Base-by-base conservation (phyloP, 2,329 filamentous ascomycete species). In the Colletotrichum liaoningense region DNA sequence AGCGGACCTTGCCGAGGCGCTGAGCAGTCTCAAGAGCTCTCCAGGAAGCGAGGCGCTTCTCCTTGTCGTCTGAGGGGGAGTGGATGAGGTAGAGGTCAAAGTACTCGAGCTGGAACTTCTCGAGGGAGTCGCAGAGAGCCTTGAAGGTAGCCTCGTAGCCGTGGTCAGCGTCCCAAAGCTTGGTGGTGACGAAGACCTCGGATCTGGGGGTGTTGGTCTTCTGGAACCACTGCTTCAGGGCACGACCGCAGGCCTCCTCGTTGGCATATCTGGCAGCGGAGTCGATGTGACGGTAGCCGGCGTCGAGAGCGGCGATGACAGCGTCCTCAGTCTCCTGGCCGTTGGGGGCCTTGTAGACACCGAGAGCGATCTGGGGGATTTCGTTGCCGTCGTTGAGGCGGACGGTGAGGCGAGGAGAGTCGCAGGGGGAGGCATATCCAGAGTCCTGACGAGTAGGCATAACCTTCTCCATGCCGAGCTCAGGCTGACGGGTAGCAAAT, bases 11-110 rank as follows among this genome's bases (percentile, higher is more conserved):
- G 77, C 86, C 85, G 8, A 75, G 65, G 33, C 69, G 65, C 63
- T 75, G 74, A 26, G 74, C 74, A 35, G 68, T 74, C 74, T 75
- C 74, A 7, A 75, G 74, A 24, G 74, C 74, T 22, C 74, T 74
- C 74, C 74, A 75, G 54, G 83, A 81, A 46, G 80, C 91, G 88
- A 81, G 92, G 85, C 88, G 90, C 86, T 94, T 93, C 83, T 88
- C 91, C 56, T 86, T 80, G 78, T 93, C 88, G 65, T 86, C 83
- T 72, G 86, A 89, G 24, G 92, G 93, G 92, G 91, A 95, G 81
- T 89, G 87, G 16, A 89, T 79, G 54, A 90, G 81, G 80, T 85
- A 89, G 52, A 89, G 80, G 76, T 89, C 87, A 57, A 89, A 80
- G 77, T 89, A 89, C 68, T 85, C 85, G 24, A 86, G 78, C 46